Evolutionary conservation across 352 stramenopile genomes (phyloP), one percentile per base, ranked within the genome.

Genomic region (Globisporangium ultimum): DNA sequence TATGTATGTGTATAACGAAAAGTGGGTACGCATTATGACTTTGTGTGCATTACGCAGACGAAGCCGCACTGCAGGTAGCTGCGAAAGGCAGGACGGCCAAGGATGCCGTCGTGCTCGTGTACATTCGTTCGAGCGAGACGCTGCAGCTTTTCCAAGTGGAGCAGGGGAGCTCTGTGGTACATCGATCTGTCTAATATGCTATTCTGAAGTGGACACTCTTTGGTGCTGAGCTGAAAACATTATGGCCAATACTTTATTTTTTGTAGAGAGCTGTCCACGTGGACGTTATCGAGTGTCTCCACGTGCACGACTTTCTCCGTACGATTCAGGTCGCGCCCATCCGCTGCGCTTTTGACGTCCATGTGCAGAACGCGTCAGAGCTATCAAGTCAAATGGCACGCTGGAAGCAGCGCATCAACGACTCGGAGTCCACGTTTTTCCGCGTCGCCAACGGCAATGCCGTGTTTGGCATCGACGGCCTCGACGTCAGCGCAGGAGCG

Each of bases 271-370:
- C 18, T 38, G 5, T 77, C 18, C 48, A 67, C 20, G 48, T 88
- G 17, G 36, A 74, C 40, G 56, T 76, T 1, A 41, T 87, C 43
- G 55, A 73, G 8, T 70, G 65, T 71, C 59, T 82, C 18, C 78
- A 86, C 55, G 78, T 78, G 40, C 67, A 66, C 17, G 70, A 88
- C 50, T 87, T 86, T 55, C 60, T 80, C 38, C 55, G 41, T 2
- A 63, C 58, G 1, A 63, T 74, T 20, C 65, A 67, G 5, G 68
- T 63, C 32, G 54, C 67, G 47, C 64, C 71, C n/a, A 36, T 87
- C 34, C 74, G 76, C 24, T 76, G 69, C 59, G 72, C 66, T 0
- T 41, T 87, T 21, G 70, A 78, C 52, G 14, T 89, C 14, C 8
- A 57, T 14, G 71, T 51, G 0, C 8, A 61, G 36, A 59, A 62